Base-by-base conservation (phyloP, 2,329 filamentous ascomycete genomes). In the Diplodia intermedia region DNA sequence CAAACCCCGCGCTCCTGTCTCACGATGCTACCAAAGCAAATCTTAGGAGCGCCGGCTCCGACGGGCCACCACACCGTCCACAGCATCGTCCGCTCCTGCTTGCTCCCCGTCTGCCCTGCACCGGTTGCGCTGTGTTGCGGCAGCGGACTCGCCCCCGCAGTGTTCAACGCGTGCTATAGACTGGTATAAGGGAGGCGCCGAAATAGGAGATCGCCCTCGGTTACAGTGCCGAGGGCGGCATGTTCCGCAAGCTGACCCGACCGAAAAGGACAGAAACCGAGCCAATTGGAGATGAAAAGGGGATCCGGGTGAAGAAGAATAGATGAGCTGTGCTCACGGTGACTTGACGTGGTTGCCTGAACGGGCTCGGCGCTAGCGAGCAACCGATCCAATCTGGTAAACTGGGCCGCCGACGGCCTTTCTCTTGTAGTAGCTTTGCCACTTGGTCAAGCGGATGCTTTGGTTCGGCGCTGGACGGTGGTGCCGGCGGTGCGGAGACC, bases 1-100 rank as follows among this genome's bases (percentile, higher is more conserved):
- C 57, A 62, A 20, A 50, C 57, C 57, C 57, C 57, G 57, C 60
- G 47, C 43, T 63, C 60, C 60, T 63, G 60, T 63, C 60, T 63
- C 60, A 63, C 47, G 60, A 63, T 63, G 60, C 60, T 38, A 63
- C 60, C 50, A 31, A 49, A 12, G 47, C 29, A 49, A 52, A 63
- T 63, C 31, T 63, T 52, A 52, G 26, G 12, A 6, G 29, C 4
- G 11, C 15, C 47, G 43, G 43, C 29, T 36, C 57, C 47, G 60
- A 26, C 60, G 47, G 60, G 47, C 60, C 47, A 63, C 31, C 29
- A 29, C 60, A 63, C 60, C 60, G 60, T 23, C 60, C 47, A 38
- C 60, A 26, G n/a, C 20, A 26, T 52, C 23, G 26, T 38, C 26
- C 20, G 29, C 43, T 49, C 26, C 40, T 9, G 23, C 54, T 38